Evolutionary conservation across 495 filamentous ascomycete genomes (phyloP), one percentile per base, ranked within the genome.

Genomic region (Penicillium cinerascens): DNA sequence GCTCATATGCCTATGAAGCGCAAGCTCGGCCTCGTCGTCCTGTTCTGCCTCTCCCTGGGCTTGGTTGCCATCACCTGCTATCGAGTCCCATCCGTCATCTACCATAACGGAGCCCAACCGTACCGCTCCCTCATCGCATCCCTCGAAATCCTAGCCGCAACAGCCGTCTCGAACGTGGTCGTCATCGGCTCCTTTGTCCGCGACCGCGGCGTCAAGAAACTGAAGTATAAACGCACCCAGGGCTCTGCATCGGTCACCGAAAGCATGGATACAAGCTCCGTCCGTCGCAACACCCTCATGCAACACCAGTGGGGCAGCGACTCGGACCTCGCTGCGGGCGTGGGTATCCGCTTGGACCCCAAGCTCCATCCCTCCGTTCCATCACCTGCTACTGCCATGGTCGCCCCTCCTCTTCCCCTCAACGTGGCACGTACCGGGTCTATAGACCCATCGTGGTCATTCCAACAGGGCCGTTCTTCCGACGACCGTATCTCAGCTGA

Each of bases 121-220:
- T 85, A 81, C 48, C 84, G 89, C 27, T 88, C 89, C 5, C 80
- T 95, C 10, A 71, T 87, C 36, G 89, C 89, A 13, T 89, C 87
- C 1, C 67, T 93, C 27, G 88, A 95, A 56, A 82, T 88, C 9
- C 79, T 93, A 20, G 86, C 87, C 41, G 85, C 89, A 26, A 87
- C 88, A 13, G 81, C 83, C 1, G 83, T 89, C 6, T 84, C 89
- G 11, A 93, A 95, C 63, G 80, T 81, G 6, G 72, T 95, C 17
- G 86, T 91, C 0, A 81, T 95, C 15, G 89, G 89, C 35, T 89
- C 87, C 0, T 93, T 92, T 52, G 83, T 92, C 15, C 81, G 89
- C 2, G 89, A 92, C 56, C 76, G 82, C 26, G 89, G 89, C 18
- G 73, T 84, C 42, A 92, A 92, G 72, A 91, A 89, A 65, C 68